A percentile compares a stretch with the other conserved stretches of the same genome.
Conservation (phyloP, 805 yeast genomes). For the Saturnispora dispora region DNA sequence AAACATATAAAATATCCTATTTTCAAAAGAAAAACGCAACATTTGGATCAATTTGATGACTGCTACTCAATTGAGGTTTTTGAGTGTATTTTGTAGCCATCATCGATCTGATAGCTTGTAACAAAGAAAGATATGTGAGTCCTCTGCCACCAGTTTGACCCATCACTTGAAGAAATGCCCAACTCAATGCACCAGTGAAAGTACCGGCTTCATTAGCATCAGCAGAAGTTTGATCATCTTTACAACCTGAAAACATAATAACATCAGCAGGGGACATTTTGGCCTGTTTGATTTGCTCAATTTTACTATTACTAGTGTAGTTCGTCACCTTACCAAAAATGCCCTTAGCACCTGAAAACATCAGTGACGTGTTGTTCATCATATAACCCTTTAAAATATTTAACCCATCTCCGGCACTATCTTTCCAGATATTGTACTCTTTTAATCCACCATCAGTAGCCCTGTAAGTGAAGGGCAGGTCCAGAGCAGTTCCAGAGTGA, state of each 20-base stretch:
- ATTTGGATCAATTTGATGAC: conserved; percentile 69
- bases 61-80: conserved; percentile 72
- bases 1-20: no score
- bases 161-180: conserved; percentile 63
- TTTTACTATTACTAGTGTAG: conserved; percentile 22
- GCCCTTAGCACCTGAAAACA: conserved; percentile 33
- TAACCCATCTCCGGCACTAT: conserved; percentile 60
- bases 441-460: conserved; percentile 77
- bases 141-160: conserved; percentile 43
- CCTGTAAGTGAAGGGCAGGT: conserved; percentile 63
- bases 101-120: conserved; percentile 61
- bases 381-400: conserved; percentile 52
- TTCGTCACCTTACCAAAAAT: conserved; percentile 27
- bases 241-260: conserved; percentile 70
- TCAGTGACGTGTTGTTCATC: conserved; percentile 41
- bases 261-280: conserved; percentile 74
- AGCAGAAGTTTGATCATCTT: conserved; percentile 77
- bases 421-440: conserved; percentile 71
- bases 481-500: conserved; percentile 78
- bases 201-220: conserved; percentile 66
- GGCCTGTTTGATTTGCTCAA: conserved; percentile 37
- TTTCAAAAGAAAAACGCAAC: conserved; percentile 29
- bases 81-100: conserved; percentile 61
- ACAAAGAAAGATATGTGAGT: conserved; percentile 49
- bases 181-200: conserved; percentile 81